Evolutionary conservation across 2,329 filamentous ascomycete species (phyloP).

Genomic region (Calycina marina): DNA sequence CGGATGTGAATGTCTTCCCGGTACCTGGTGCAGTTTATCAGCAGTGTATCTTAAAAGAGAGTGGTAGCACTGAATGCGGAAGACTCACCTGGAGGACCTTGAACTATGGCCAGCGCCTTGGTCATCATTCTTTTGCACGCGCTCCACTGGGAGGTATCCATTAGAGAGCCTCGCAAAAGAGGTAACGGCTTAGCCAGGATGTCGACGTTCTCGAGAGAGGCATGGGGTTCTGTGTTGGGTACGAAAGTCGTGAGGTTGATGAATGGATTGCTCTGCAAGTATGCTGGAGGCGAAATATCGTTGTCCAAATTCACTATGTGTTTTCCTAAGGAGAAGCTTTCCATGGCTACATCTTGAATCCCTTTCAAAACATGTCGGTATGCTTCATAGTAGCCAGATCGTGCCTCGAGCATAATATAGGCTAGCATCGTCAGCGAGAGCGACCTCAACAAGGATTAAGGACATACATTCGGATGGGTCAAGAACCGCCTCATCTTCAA

Average conservation of each 20-base stretch:
- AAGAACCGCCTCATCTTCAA: slow-evolving; percentile 43
- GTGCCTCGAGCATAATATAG: slow-evolving; percentile 62
- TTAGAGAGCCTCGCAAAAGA: slow-evolving; percentile 25
- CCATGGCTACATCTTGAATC: slow-evolving; percentile 38
- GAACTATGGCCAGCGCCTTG: slow-evolving; percentile 58
- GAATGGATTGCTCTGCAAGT: slow-evolving; percentile 33
- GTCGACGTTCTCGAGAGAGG: slow-evolving; percentile 32
- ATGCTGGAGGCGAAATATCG: slow-evolving; percentile 33
- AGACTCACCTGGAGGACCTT: slow-evolving; percentile 48
- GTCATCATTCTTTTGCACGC: slow-evolving; percentile 59
- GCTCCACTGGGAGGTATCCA: slow-evolving; percentile 58
- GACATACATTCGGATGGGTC: slow-evolving; percentile 52
- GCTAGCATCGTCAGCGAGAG: slow-evolving; percentile 7
- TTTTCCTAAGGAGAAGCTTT: slow-evolving; percentile 43
- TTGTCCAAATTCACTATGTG: slow-evolving; percentile 39
- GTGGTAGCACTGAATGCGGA: too few species aligned
- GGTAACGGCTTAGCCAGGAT: slow-evolving; percentile 43
- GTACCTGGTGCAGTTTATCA: slow-evolving; percentile 56
- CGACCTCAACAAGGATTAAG: too few species aligned
- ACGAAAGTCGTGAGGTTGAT: slow-evolving; percentile 34
- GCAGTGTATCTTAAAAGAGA: too few species aligned
- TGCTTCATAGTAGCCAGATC: slow-evolving; percentile 63
- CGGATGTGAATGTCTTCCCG: slow-evolving; percentile 71
- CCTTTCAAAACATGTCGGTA: slow-evolving; percentile 57
- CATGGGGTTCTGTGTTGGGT: slow-evolving; percentile 2